phyloP scores from a whole-genome alignment of 345 rosid species.

The Bretschneidera sinensis region DNA sequence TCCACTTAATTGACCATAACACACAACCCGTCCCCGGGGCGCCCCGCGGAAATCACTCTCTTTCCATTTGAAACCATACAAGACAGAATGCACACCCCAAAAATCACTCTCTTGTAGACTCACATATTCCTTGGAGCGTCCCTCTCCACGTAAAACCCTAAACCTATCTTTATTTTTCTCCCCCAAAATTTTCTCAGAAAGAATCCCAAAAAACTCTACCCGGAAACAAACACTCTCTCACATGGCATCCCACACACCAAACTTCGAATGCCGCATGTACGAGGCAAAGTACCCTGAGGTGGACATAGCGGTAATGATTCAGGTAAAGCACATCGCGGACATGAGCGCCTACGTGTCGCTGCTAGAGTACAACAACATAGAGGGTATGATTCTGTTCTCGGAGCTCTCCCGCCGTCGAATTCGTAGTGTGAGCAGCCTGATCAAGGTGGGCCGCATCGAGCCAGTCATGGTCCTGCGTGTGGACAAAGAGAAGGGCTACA shows the following conservation, averaged over 20 bases:
- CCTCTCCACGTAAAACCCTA: conserved; percentile 24
- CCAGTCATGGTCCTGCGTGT: conserved; percentile 99
- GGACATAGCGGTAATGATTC: conserved; percentile 98
- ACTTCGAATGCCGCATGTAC: conserved; percentile 96
- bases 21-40: too few species aligned
- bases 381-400: conserved; percentile 96
- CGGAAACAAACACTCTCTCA: background rate
- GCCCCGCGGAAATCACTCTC: too few species aligned
- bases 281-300: conserved; percentile 90
- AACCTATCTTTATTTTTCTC: background rate
- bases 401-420: conserved; percentile 99
- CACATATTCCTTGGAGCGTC: too few species aligned
- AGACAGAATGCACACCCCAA: too few species aligned
- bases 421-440: conserved; percentile 89
- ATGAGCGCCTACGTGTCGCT: conserved; percentile 96
- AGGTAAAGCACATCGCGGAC: conserved; percentile 91
- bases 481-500: conserved; percentile 92
- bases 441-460: conserved; percentile 94
- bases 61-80: too few species aligned
- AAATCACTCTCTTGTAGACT: too few species aligned
- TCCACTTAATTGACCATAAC: too few species aligned
- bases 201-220: background rate
- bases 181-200: background rate
- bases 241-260: conserved; percentile 59
- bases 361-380: conserved; percentile 94